Evolutionary conservation across 2,329 filamentous ascomycete species (phyloP), one percentile per base, ranked within the genome.

Genomic region (Beauveria australis): DNA sequence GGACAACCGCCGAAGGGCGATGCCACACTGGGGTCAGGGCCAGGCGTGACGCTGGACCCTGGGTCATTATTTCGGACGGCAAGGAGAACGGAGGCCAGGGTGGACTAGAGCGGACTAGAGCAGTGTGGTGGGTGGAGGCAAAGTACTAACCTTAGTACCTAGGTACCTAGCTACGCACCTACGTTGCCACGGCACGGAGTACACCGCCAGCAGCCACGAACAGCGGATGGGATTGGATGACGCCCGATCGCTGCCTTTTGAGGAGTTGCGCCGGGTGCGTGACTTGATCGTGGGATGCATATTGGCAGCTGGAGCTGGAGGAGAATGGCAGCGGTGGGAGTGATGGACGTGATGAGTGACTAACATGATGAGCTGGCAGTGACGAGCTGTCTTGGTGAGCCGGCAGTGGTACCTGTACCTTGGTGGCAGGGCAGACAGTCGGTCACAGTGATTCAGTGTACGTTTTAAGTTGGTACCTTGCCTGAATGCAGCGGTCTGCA

Each of bases 21-120:
- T 33, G 55, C 33, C n/a, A 41, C 46, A 41, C 33, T 51, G 55
- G 33, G 46, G 55, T 43, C 8, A 10, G 56, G 44, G 24, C 40
- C 37, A 59, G 56, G 56, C 47, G 56, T 52, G 18, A 52, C 56
- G 54, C 46, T 33, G 55, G 46, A n/a, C 30, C 41, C 30, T 30
- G 41, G 16, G 30, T 41, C 7, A 22, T 24, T 26, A 24, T 24
- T 26, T 33, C 22, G 43, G 41, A 43, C 22, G 28, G 22, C n/a
- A 37, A 37, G 41, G 10, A 37, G 53, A 12, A 37, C 33, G 44
- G 12, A 47, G 12, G 44, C 10, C 44, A 14, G 33, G 33, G 33
- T 47, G 26, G 48, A 26, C 30, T 9, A n/a, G 30, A 53, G 49
- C 49, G 16, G 22, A 43, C 8, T 24, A 33, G 22, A 48, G 24